Evolutionary conservation across 2,329 filamentous ascomycete genomes (phyloP), one percentile per base, ranked within the genome.

Genomic region (Penicillium sp.): DNA sequence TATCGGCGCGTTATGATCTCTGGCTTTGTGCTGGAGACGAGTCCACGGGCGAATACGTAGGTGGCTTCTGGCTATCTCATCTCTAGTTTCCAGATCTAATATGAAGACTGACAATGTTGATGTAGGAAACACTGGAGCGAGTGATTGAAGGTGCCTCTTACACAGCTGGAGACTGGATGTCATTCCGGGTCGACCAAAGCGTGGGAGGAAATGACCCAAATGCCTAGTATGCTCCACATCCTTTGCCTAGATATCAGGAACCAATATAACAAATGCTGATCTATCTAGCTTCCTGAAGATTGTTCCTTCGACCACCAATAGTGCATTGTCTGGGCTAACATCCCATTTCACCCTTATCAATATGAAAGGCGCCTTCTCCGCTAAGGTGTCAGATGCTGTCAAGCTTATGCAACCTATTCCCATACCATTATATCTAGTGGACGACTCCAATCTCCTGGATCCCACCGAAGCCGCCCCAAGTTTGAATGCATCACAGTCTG

Each of bases 261-360:
- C 5, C 8, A 33, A 11, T 7, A 29, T 21, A n/a, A 26, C 21
- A 14, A 39, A 37, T 26, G 14, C 31, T 49, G 4, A 49, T 19
- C 26, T 50, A 43, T 46, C 62, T 31, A 85, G 83, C 71, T 87
- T 85, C 70, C 70, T 87, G 16, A 82, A 82, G 61, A 86, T 89
- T 71, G 74, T 83, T 55, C 82, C 85, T 16, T 78, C 79, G 7
- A 80, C 79, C 5, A 77, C 78, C 19, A 78, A 79, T n/a, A 82
- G 82, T 31, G 19, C 56, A 6, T 57, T 60, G 54, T 81, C 79
- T 4, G 76, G 86, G 21, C 82, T 80, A 55, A 85, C 83, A 65
- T 89, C 81, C 69, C 85, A 87, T 59, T 90, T 90, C 73, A 81
- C 83, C n/a, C 75, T 89, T 52, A 78, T 78, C 11, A 81, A 80